Conservation (phyloP, 441 rosid genomes). For the Pelargonium myrrhifolium region DNA sequence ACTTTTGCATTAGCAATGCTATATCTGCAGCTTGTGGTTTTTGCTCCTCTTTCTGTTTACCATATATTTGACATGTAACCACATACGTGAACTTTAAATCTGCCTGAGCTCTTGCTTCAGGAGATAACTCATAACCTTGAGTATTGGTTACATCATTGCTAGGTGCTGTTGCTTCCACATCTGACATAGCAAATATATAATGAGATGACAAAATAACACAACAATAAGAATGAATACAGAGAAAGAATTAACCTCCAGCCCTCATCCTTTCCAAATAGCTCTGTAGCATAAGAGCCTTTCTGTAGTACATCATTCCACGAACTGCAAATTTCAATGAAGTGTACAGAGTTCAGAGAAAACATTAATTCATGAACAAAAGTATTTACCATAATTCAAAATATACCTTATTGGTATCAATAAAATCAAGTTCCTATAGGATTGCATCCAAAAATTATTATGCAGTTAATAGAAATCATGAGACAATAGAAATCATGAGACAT, state of each 20-base stretch:
- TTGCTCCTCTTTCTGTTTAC: constrained; percentile 94
- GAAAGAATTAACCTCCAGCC: constrained; percentile 53
- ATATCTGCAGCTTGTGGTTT: constrained; percentile 94
- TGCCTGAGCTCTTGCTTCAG: constrained; percentile 86
- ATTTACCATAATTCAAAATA: not conserved
- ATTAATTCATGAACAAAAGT: not conserved
- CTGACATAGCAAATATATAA: constrained; percentile 35
- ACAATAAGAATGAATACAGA: constrained; percentile 8
- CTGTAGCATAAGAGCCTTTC: constrained; percentile 98
- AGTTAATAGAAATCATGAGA: not conserved
- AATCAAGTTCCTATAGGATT: not conserved
- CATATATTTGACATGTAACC: constrained; percentile 96
- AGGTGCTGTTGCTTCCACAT: constrained; percentile 52
- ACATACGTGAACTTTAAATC: constrained; percentile 93
- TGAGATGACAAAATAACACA: constrained; percentile 20
- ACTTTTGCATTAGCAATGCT: constrained; percentile 93
- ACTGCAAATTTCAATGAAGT: constrained; percentile 41
- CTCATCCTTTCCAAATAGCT: constrained; percentile 68
- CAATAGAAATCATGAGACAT: not conserved
- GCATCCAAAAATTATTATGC: not conserved
- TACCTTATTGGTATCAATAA: not conserved
- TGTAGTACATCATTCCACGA: constrained; percentile 99
- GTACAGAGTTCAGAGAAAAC: constrained; percentile 13
- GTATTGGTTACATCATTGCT: constrained; percentile 48
- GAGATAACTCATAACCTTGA: constrained; percentile 84